Evolutionary conservation across 345 rosid genomes (phyloP).

Genomic region (Salix exigua): DNA sequence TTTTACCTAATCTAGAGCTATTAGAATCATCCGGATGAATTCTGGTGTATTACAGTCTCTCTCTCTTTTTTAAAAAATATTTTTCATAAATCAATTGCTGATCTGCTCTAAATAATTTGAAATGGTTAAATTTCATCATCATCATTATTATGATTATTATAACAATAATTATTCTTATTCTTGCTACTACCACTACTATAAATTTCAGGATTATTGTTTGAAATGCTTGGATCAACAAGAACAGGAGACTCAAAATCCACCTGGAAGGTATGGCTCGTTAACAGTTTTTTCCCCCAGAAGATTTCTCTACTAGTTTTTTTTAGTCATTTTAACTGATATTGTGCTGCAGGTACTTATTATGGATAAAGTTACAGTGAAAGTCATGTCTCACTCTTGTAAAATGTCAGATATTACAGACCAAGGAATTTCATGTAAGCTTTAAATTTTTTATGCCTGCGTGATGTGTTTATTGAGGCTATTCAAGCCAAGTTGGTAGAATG

Average conservation of each 20-base stretch:
- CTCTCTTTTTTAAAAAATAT: no score
- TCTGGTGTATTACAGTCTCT: no score
- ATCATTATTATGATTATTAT: not conserved
- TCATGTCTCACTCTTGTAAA: constrained; percentile 81
- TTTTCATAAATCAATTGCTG: no score
- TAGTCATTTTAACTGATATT: not conserved
- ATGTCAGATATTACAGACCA: constrained; percentile 96
- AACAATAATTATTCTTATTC: no score
- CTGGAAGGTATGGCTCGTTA: constrained; percentile 58
- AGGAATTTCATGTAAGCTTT: constrained; percentile 81
- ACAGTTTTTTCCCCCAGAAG: not conserved
- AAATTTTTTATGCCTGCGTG: no score
- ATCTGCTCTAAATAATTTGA: no score
- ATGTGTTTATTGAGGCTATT: no score
- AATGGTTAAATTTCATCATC: no score
- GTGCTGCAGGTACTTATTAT: constrained; percentile 68
- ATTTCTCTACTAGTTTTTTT: not conserved
- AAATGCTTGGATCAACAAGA: constrained; percentile 81
- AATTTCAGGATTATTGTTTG: constrained; percentile 57
- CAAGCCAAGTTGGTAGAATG: no score
- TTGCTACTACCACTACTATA: not conserved
- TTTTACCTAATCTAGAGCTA: not conserved
- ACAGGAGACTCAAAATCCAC: constrained; percentile 57
- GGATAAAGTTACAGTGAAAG: constrained; percentile 90
- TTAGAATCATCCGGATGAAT: not conserved